Evolutionary conservation across 495 filamentous ascomycete genomes (phyloP).

Genomic region (Podospora anserina): DNA sequence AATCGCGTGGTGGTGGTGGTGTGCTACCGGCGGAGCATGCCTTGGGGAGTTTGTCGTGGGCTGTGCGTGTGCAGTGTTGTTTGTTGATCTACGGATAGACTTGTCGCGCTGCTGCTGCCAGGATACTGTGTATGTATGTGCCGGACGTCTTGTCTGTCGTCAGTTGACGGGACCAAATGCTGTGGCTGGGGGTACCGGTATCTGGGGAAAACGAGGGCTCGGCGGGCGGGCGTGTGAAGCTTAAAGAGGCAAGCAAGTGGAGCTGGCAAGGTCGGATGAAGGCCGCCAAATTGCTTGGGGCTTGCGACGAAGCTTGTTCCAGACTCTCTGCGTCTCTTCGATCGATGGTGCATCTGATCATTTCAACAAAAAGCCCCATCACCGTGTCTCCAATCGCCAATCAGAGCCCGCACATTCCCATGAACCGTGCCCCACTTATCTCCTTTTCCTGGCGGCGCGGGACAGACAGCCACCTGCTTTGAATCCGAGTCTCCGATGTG

Average conservation of each 20-base stretch:
- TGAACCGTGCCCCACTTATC: background rate
- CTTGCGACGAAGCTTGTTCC: slow-evolving; percentile 7
- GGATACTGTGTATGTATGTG: background rate
- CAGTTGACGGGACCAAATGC: background rate
- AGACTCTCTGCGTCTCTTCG: background rate
- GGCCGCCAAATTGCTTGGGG: slow-evolving; percentile 10
- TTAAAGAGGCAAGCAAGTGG: slow-evolving; percentile 1
- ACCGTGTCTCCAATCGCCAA: background rate
- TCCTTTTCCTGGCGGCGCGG: background rate
- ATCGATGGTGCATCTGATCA: slow-evolving; percentile 9
- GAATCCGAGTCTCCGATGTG: background rate
- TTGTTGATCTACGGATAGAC: background rate
- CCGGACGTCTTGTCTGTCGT: background rate
- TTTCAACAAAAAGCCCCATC: slow-evolving; percentile 3
- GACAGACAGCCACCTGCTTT: background rate
- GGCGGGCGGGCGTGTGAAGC: slow-evolving; percentile 2
- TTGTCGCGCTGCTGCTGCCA: background rate
- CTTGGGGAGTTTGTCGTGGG: background rate
- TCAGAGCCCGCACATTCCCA: background rate
- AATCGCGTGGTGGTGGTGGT: slow-evolving; percentile 34
- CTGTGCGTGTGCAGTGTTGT: background rate
- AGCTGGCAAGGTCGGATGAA: slow-evolving; percentile 4
- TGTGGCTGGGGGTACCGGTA: background rate
- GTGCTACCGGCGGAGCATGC: slow-evolving; percentile 33
- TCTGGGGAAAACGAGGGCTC: slow-evolving; percentile 1